Base-by-base conservation (phyloP, 257 asterid genomes). In the Fraxinus cuspidata region DNA sequence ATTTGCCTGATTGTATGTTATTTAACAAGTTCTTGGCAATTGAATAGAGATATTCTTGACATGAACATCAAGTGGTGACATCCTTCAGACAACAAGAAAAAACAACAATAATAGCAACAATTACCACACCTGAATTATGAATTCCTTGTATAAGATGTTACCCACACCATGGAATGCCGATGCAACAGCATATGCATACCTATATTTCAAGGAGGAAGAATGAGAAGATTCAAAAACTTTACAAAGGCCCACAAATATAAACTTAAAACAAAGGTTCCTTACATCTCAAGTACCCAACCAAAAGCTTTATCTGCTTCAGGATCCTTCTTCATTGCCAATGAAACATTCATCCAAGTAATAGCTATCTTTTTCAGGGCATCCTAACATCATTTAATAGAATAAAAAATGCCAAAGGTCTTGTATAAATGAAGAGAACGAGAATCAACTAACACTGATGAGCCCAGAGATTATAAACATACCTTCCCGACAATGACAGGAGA, bases 281-380 rank as follows among this genome's bases (percentile, higher is more conserved):
- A 92, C 97, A 95, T 95, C 89, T 95, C 99, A 71, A 95, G 98
- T 69, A 95, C 99, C 98, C 99, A 95, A 74, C 99, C 99, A 83
- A 95, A 95, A 72, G 93, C 89, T 79, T 93, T 95, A 84, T 95
- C 99, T 38, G 97, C 83, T 84, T 89, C 93, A 4, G 96, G 93
- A 83, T 95, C 99, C 86, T 89, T 91, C 89, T 95, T 95, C 99
- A 95, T 93, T 37, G 94, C 93, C 77, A 95, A 81, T 16, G 99
- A 93, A 76, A 95, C 90, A 81, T 95, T 90, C 99, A 95, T 95
- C 99, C 99, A 95, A 72, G 98, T 90, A 2, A 98, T 97, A 80
- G 99, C 98, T 65, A 95, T 93, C 85, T 87, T 90, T 82, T 81
- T 84, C 69, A 95, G 84, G 76, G 88, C 83, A 18, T 88, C 92